A percentile compares a stretch with the other conserved stretches of the same genome.
Conservation (phyloP, 257 asterid species). For the Euphrasia confusa region DNA sequence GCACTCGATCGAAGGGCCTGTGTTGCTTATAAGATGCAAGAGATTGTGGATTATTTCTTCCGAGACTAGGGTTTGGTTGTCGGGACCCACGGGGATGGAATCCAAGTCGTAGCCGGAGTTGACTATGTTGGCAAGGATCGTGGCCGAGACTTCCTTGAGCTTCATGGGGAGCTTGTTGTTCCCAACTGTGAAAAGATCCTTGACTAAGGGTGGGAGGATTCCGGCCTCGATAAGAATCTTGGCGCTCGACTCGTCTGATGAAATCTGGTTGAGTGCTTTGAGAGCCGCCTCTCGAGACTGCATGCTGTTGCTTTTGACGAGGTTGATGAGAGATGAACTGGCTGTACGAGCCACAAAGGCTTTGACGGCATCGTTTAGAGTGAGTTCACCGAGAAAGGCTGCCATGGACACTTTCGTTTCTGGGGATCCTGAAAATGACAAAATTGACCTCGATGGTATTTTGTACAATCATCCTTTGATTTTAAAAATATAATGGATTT, state of each 20-base stretch:
- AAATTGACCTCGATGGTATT: neutral
- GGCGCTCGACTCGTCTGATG: constrained; percentile 80
- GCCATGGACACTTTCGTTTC: constrained; percentile 92
- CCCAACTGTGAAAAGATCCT: constrained; percentile 78
- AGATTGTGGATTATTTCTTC: constrained; percentile 76
- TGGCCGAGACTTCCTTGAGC: constrained; percentile 83
- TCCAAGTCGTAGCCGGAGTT: constrained; percentile 77
- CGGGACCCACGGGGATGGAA: constrained; percentile 64
- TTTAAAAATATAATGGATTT: no score
- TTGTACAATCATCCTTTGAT: no score
- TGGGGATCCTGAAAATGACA: constrained; percentile 46
- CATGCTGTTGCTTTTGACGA: constrained; percentile 53
- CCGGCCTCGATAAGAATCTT: constrained; percentile 79
- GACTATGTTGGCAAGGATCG: constrained; percentile 77
- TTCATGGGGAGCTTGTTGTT: constrained; percentile 62
- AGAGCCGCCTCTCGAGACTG: constrained; percentile 82
- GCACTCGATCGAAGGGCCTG: constrained; percentile 90
- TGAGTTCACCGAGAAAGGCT: constrained; percentile 76
- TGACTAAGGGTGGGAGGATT: constrained; percentile 88
- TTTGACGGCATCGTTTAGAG: constrained; percentile 68
- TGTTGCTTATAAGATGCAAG: constrained; percentile 82
- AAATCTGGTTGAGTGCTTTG: constrained; percentile 79
- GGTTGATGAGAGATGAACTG: constrained; percentile 73
- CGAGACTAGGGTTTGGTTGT: constrained; percentile 73
- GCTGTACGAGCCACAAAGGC: constrained; percentile 66